Evolutionary conservation across 208 protist genomes (phyloP), one percentile per base, ranked within the genome.

Genomic region (Acanthamoeba triangularis): DNA sequence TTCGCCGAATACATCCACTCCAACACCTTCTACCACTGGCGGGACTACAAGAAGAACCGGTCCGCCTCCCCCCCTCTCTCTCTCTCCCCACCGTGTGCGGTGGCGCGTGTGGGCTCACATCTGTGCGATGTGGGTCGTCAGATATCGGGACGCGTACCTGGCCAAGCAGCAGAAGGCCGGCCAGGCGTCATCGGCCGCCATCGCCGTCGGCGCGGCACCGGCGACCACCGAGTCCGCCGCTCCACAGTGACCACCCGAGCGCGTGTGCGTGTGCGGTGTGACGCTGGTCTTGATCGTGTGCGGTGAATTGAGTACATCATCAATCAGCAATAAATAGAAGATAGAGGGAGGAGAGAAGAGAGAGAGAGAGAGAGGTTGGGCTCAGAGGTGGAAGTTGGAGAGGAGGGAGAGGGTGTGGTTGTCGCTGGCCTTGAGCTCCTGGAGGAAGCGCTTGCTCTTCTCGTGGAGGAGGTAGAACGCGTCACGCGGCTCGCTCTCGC

Each of bases 1-100:
- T 96, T 63, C 33, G 59, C 59, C 56, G 84, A 91, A 25, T 91
- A 72, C 56, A 91, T 91, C 56, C 84, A 91, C 59, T 91, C 84
- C n/a, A 63, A 91, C 35, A 63, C 49, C 18, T 91, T 91, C 84
- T 91, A 91, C 54, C 84, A 91, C 59, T 91, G 84, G 84, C 84
- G 59, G 10, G 56, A 91, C 84, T 91, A 91, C 84, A 91, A 91
- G 56, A 91, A 91, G 84, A 91, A 91, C 54, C 20, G 84, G 76
- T 85, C 7, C 25, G 7, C 20, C 59, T n/a, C 63, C 37, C n/a
- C 25, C 25, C 23, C 63, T 35, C 63, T 69, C 25, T 23, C 16
- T 69, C n/a, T 41, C 25, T 41, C 67, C 7, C n/a, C n/a, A 1
- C 25, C 20, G 23, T 65, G 16, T 7, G 20, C 14, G 11, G 7